Percentiles rank a stretch among this genome's conserved stretches.
Evolutionary conservation across 1,139 yeast species (phyloP).

Genomic region (Nakaseomyces sp.): DNA sequence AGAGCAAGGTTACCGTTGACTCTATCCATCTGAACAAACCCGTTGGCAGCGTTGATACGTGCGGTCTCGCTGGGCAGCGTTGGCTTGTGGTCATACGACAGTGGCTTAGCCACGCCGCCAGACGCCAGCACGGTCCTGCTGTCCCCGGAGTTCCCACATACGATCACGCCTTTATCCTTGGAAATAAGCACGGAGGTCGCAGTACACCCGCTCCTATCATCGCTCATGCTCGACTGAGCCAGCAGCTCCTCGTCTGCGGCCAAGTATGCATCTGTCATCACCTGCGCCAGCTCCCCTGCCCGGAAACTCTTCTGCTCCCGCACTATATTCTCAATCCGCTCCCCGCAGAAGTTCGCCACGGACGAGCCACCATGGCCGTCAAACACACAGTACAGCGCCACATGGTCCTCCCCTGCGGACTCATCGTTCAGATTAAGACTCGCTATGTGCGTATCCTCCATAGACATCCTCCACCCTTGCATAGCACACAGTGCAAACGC

Average conservation of each 20-base stretch:
- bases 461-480: slow-evolving; percentile 99
- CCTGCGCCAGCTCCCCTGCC: slow-evolving; percentile 52
- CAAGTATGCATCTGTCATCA: slow-evolving; percentile 76
- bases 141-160: slow-evolving; percentile 93
- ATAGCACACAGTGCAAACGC: slow-evolving; percentile 84
- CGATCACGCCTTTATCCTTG: slow-evolving; percentile 31
- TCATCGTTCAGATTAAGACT: slow-evolving; percentile 39
- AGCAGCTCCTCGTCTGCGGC: slow-evolving; percentile 78
- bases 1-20: slow-evolving; percentile 95
- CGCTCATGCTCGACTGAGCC: slow-evolving; percentile 47
- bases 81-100: slow-evolving; percentile 95
- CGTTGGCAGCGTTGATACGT: slow-evolving; percentile 92
- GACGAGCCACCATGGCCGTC: slow-evolving; percentile 97
- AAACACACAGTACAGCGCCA: slow-evolving; percentile 86
- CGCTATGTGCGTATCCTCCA: slow-evolving; percentile 83
- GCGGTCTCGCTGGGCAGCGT: slow-evolving; percentile 89
- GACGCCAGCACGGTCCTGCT: slow-evolving; percentile 86
- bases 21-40: slow-evolving; percentile 92
- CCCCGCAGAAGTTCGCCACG: slow-evolving; percentile 85
- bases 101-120: slow-evolving; percentile 77
- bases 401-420: slow-evolving; percentile 34
- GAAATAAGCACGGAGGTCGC: slow-evolving; percentile 76
- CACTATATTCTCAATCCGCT: slow-evolving; percentile 60
- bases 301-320: slow-evolving; percentile 51
- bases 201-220: slow-evolving; percentile 93